Conservation (phyloP, 805 yeast genomes). For the Candida incommunis region DNA sequence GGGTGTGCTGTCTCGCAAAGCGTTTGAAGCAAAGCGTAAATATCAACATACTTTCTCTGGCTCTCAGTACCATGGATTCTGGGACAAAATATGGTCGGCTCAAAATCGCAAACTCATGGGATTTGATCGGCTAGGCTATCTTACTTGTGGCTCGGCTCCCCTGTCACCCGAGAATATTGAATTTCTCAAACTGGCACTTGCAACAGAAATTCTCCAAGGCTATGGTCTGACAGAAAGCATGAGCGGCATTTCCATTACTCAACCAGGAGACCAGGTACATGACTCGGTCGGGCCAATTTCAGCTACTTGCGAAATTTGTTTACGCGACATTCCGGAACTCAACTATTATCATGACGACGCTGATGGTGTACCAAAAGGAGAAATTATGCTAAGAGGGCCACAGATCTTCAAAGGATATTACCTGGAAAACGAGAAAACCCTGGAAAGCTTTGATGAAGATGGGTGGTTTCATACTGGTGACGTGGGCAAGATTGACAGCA, state of each 20-base stretch:
- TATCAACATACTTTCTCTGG: conserved; percentile 23
- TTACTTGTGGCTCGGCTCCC: conserved; percentile 57
- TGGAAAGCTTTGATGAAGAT: conserved; percentile 35
- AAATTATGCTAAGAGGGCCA: conserved; percentile 49
- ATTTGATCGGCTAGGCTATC: conserved; percentile 27
- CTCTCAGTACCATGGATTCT: conserved; percentile 24
- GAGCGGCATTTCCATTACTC: conserved; percentile 36
- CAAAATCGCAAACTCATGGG: conserved; percentile 35
- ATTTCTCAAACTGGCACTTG: conserved; percentile 47
- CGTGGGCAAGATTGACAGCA: conserved; percentile 35
- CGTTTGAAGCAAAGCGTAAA: conserved; percentile 27
- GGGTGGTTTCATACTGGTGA: conserved; percentile 64
- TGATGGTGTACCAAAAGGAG: conserved; percentile 37
- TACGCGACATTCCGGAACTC: conserved; percentile 54
- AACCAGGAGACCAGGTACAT: conserved; percentile 29
- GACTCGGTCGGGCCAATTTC: conserved; percentile 52
- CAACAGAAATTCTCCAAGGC: conserved; percentile 43
- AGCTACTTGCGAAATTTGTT: conserved; percentile 39
- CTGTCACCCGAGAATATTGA: conserved; percentile 34
- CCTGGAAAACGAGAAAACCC: conserved; percentile 42
- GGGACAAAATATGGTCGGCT: conserved; percentile 26
- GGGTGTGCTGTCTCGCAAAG: conserved; percentile 27
- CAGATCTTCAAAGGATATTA: conserved; percentile 44
- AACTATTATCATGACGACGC: conserved; percentile 30
- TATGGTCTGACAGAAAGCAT: conserved; percentile 62